Evolutionary conservation across 2,329 filamentous ascomycete genomes (phyloP).

Genomic region (Beauveria sp.): DNA sequence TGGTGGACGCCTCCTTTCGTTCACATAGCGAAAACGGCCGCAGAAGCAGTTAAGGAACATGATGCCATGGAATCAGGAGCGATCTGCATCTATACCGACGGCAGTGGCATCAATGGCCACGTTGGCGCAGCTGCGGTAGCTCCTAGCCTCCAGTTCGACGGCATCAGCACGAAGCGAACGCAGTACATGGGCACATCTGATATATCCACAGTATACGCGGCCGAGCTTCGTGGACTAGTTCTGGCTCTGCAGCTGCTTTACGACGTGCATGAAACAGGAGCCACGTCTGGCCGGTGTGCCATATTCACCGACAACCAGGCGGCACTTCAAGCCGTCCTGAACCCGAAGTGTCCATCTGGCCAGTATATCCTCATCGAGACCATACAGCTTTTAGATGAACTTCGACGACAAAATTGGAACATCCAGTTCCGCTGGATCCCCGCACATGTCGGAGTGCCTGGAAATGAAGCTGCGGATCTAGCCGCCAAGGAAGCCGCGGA

Average conservation of each 20-base stretch:
- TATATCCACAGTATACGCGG: constrained; percentile 7
- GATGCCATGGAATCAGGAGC: neutral
- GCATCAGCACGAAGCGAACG: neutral
- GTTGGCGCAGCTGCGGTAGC: constrained; percentile 5
- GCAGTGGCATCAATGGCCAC: constrained; percentile 4
- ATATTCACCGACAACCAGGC: constrained; percentile 12
- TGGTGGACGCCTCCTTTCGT: too few species aligned
- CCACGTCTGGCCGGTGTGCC: neutral
- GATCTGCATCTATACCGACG: constrained; percentile 9
- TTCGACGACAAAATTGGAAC: neutral
- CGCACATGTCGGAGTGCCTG: neutral
- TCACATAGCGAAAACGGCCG: too few species aligned
- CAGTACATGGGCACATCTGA: constrained; percentile 4
- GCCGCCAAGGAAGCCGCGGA: too few species aligned
- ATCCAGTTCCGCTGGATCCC: neutral
- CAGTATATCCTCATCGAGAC: constrained; percentile 8
- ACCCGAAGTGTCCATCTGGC: constrained; percentile 7
- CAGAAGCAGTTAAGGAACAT: too few species aligned
- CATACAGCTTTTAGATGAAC: neutral
- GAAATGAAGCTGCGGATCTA: neutral
- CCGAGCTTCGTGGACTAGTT: constrained; percentile 9
- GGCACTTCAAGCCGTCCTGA: constrained; percentile 1
- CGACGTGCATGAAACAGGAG: neutral
- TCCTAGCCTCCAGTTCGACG: neutral
- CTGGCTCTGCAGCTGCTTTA: constrained; percentile 3